A percentile compares a stretch with the other conserved stretches of the same genome.
These are phyloP conservation scores for Exutisphaerella laricina DNA, from an alignment of 2,329 filamentous ascomycete genomes.

Conservation along the genomic window DNA sequence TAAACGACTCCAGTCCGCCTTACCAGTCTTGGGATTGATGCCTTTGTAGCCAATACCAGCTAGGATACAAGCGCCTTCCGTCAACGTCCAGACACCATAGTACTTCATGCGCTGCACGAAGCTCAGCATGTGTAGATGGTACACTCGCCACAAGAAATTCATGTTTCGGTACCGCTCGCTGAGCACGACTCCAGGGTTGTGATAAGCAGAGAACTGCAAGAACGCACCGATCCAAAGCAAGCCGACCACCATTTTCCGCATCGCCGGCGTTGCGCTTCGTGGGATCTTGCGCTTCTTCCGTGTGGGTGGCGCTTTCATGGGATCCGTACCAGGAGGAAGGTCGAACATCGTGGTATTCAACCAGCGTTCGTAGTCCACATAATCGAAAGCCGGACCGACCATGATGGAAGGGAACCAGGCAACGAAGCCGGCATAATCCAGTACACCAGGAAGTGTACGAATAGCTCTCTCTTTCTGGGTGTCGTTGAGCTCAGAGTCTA, in stretches of 20 bases:
- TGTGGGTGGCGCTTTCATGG: conserved; percentile 76
- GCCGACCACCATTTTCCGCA: conserved; percentile 67
- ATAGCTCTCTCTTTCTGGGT: conserved; percentile 80
- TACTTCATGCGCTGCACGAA: conserved; percentile 84
- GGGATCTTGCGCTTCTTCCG: conserved; percentile 89
- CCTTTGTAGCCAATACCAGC: conserved; percentile 93
- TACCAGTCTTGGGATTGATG: conserved; percentile 75
- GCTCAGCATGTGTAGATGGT: conserved; percentile 76
- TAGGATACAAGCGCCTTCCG: conserved; percentile 90
- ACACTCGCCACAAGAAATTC: conserved; percentile 66
- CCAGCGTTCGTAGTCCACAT: conserved; percentile 84
- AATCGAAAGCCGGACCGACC: conserved; percentile 89
- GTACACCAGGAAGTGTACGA: conserved; percentile 62
- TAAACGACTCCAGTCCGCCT: conserved; percentile 82
- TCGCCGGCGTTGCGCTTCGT: conserved; percentile 78
- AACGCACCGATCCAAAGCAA: conserved; percentile 75
- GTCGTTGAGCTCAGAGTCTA: conserved; percentile 73
- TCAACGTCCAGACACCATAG: conserved; percentile 91
- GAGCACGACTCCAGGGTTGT: conserved; percentile 59
- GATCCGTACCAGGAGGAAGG: conserved; percentile 72
- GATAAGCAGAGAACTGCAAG: conserved; percentile 64
- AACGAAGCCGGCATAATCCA: conserved; percentile 86
- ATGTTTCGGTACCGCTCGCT: conserved; percentile 62
- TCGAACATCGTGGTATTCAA: conserved; percentile 95
- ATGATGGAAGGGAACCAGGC: conserved; percentile 92